Conservation (phyloP, 805 yeast species). For the Ogataea paraovalis region DNA sequence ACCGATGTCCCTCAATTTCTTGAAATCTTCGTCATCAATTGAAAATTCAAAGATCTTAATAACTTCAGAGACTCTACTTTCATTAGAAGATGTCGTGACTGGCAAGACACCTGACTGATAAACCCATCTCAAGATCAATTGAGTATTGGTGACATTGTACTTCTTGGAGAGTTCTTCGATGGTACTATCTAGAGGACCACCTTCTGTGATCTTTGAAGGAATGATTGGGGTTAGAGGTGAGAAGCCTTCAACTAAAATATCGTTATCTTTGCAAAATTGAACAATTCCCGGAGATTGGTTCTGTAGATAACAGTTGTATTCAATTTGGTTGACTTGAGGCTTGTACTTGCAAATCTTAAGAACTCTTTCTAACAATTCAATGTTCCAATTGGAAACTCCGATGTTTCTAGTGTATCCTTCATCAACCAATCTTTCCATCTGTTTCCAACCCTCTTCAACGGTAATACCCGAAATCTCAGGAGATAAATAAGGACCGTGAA, state of each 20-base stretch:
- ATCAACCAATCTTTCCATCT: constrained; percentile 39
- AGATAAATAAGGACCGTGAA: constrained; percentile 55
- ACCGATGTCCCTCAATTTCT: constrained; percentile 40
- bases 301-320: constrained; percentile 62
- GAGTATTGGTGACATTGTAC: constrained; percentile 58
- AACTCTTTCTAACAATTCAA: constrained; percentile 40
- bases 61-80: constrained; percentile 52
- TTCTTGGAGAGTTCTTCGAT: constrained; percentile 45
- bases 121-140: constrained; percentile 67
- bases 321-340: constrained; percentile 68
- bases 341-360: constrained; percentile 39
- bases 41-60: constrained; percentile 53
- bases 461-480: constrained; percentile 40
- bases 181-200: constrained; percentile 37
- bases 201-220: constrained; percentile 32
- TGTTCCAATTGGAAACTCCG: constrained; percentile 61
- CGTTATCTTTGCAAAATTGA: constrained; percentile 46
- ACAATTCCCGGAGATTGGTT: constrained; percentile 56
- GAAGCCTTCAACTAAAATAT: constrained; percentile 58
- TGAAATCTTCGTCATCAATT: constrained; percentile 48
- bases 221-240: constrained; percentile 66
- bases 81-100: constrained; percentile 65
- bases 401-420: constrained; percentile 45
- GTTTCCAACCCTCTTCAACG: constrained; percentile 48
- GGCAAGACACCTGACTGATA: constrained; percentile 63